Conservation (phyloP, 1,139 yeast genomes). For the Ogataea hybrid region DNA sequence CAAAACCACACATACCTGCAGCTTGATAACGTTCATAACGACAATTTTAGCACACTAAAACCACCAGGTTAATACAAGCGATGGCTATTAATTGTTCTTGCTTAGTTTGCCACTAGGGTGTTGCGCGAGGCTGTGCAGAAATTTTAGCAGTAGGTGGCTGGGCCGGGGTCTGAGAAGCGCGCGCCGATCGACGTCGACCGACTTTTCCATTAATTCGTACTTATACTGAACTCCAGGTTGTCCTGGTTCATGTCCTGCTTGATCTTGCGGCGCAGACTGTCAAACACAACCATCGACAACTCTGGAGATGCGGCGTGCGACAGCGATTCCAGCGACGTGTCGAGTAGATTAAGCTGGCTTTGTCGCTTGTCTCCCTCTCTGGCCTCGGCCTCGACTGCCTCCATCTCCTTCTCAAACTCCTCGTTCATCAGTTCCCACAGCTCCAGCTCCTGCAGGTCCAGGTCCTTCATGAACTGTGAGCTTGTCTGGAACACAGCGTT, state of each 20-base stretch:
- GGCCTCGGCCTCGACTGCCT: slow-evolving; percentile 11
- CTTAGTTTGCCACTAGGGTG: slow-evolving; percentile 9
- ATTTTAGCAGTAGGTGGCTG: neutral
- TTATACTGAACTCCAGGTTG: slow-evolving; percentile 7
- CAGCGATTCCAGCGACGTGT: slow-evolving; percentile 16
- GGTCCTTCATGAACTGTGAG: slow-evolving; percentile 25
- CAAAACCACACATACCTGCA: slow-evolving; percentile 21
- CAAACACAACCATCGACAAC: slow-evolving; percentile 14
- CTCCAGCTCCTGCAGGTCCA: slow-evolving; percentile 31
- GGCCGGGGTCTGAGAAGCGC: neutral
- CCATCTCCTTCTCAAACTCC: slow-evolving; percentile 30
- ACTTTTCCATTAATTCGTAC: slow-evolving; percentile 1
- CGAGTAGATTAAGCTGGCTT: slow-evolving; percentile 12
- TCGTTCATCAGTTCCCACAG: slow-evolving; percentile 31
- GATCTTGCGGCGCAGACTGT: slow-evolving; percentile 15
- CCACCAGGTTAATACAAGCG: neutral
- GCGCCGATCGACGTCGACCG: slow-evolving; percentile 3
- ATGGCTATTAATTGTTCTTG: slow-evolving; percentile 2
- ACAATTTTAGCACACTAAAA: neutral
- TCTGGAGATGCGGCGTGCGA: slow-evolving; percentile 14
- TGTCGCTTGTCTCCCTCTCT: slow-evolving; percentile 7
- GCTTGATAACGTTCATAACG: slow-evolving; percentile 24
- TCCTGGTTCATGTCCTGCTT: slow-evolving; percentile 14
- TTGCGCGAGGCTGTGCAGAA: slow-evolving; percentile 9
- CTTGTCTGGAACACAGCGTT: slow-evolving; percentile 28